These are phyloP conservation scores for Ichthyophthirius multifiliis DNA, from an alignment of 169 alveolate genomes.

Conservation along the genomic window DNA sequence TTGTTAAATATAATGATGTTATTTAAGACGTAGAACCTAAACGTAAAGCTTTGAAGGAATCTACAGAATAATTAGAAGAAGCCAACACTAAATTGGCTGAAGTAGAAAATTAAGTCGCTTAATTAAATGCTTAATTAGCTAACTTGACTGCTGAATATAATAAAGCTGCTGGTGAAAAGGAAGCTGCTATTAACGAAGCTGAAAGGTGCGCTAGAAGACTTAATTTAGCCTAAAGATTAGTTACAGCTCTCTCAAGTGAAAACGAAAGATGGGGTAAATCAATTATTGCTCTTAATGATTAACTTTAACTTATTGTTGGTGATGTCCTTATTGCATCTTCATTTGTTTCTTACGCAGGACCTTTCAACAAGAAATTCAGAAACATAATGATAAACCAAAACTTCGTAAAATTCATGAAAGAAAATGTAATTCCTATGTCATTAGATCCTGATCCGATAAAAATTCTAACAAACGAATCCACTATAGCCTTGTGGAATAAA, in stretches of 20 bases:
- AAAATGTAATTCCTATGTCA: slow-evolving; percentile 84
- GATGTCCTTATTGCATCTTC: slow-evolving; percentile 93
- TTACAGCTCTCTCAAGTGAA: slow-evolving; percentile 92
- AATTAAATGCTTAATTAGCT: slow-evolving; percentile 83
- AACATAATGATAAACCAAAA: slow-evolving; percentile 79
- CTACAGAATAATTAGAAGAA: slow-evolving; percentile 86
- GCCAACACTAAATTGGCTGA: slow-evolving; percentile 91
- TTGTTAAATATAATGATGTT: slow-evolving; percentile 91
- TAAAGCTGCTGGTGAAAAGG: slow-evolving; percentile 92
- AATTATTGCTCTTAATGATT: slow-evolving; percentile 83
- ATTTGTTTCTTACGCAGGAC: slow-evolving; percentile 95
- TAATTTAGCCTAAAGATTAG: slow-evolving; percentile 91
- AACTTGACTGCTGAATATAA: slow-evolving; percentile 82
- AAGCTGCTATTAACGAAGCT: slow-evolving; percentile 92
- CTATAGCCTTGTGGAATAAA: slow-evolving; percentile 91
- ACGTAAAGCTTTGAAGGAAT: slow-evolving; percentile 88
- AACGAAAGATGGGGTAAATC: slow-evolving; percentile 93
- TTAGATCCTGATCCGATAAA: slow-evolving; percentile 84
- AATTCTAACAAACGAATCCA: slow-evolving; percentile 90
- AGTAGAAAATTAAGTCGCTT: slow-evolving; percentile 86
- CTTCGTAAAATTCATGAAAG: slow-evolving; percentile 78
- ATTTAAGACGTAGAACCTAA: slow-evolving; percentile 94
- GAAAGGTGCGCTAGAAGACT: slow-evolving; percentile 92
- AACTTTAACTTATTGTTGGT: slow-evolving; percentile 88
- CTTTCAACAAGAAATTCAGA: slow-evolving; percentile 93